Conservation (phyloP, 345 rosid species). For the Zanthoxylum bungeanum region DNA sequence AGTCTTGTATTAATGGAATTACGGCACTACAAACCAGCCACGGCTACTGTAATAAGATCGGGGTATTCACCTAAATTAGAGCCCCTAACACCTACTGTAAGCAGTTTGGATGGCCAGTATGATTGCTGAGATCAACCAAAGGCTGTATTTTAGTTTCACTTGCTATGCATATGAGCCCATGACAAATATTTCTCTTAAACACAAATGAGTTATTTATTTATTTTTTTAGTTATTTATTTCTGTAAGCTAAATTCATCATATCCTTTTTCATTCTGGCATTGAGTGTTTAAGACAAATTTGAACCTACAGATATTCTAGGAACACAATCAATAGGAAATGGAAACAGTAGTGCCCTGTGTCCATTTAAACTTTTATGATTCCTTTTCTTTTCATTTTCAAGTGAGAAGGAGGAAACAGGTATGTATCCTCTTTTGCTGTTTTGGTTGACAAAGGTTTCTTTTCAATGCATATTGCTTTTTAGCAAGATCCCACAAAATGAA, state of each 20-base stretch:
- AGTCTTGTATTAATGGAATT: no score
- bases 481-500: constrained; percentile 30
- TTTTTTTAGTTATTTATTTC: no score
- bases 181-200: not conserved
- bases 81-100: not conserved
- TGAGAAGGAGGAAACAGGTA: not conserved
- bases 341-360: not conserved
- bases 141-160: not conserved
- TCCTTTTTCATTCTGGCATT: not conserved
- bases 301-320: not conserved
- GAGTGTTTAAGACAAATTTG: not conserved
- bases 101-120: not conserved
- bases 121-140: not conserved
- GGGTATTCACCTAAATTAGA: no score
- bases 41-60: no score
- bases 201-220: not conserved
- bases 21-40: no score
- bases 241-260: not conserved
- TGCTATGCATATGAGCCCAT: not conserved
- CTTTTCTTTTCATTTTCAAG: not conserved
- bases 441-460: not conserved
- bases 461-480: constrained; percentile 23
- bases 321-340: not conserved
- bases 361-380: no score
- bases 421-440: not conserved